These are phyloP conservation scores for Scenedesmus sp. DNA, from an alignment of 163 green algal genomes.

Conservation along the genomic window DNA sequence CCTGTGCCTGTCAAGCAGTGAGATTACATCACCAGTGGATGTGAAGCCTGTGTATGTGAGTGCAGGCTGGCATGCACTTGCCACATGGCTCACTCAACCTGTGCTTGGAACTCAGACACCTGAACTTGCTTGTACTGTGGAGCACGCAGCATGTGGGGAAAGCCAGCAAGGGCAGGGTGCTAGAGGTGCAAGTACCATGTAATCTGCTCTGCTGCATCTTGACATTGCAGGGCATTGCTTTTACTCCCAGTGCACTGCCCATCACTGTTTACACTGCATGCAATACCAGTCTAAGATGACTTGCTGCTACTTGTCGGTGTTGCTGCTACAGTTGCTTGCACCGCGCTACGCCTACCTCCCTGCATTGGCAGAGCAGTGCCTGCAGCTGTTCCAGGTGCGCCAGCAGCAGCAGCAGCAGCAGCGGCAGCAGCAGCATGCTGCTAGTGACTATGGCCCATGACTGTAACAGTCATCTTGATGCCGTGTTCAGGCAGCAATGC, in stretches of 20 bases:
- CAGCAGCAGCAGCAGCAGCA: neutral
- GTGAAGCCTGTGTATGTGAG: constrained; percentile 64
- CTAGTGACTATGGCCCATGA: neutral
- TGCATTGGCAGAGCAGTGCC: constrained; percentile 49
- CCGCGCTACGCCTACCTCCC: constrained; percentile 58
- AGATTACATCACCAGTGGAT: constrained; percentile 56
- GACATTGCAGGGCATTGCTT: too few relatives aligned
- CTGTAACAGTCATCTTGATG: too few relatives aligned
- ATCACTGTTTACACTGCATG: neutral
- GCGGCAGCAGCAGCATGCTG: neutral
- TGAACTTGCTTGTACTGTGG: too few relatives aligned
- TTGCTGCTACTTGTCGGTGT: neutral
- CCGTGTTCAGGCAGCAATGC: too few relatives aligned
- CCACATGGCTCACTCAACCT: too few relatives aligned
- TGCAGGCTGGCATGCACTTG: neutral
- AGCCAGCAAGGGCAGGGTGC: too few relatives aligned
- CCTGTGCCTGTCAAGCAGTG: constrained; percentile 51
- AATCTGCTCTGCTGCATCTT: too few relatives aligned
- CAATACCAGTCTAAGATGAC: neutral
- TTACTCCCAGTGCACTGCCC: neutral
- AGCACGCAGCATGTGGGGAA: too few relatives aligned
- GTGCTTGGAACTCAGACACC: too few relatives aligned
- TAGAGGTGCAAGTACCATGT: too few relatives aligned
- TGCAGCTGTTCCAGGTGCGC: constrained; percentile 57
- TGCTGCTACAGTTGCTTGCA: constrained; percentile 53